phyloP scores from a whole-genome alignment of 768 basidiomycete species.

The Baorangia bicolor region DNA sequence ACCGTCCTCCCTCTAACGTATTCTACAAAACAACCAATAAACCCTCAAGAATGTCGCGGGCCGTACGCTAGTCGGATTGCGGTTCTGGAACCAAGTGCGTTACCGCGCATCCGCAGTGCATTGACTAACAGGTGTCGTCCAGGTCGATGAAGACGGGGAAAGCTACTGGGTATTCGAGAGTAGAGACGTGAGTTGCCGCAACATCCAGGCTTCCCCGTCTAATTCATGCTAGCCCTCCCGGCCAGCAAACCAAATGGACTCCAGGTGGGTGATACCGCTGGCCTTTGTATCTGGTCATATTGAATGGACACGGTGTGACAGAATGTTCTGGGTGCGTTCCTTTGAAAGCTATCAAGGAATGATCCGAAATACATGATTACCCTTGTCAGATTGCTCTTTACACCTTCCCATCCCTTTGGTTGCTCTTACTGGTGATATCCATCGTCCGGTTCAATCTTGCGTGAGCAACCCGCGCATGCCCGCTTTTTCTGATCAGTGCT shows the following conservation, averaged over 20 bases:
- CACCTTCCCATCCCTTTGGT: slow-evolving; percentile 86
- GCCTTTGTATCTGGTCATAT: slow-evolving; percentile 1
- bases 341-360: slow-evolving; percentile 5
- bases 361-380: slow-evolving; percentile 15
- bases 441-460: slow-evolving; percentile 84
- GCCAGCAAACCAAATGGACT: slow-evolving; percentile 85
- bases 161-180: slow-evolving; percentile 98
- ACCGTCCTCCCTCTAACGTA: not conserved
- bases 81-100: slow-evolving; percentile 94
- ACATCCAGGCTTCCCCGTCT: slow-evolving; percentile 4
- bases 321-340: slow-evolving; percentile 86
- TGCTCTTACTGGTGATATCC: slow-evolving; percentile 82
- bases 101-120: not conserved
- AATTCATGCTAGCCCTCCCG: slow-evolving; percentile 64
- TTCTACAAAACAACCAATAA: slow-evolving; percentile 1
- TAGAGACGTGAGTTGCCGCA: slow-evolving; percentile 68
- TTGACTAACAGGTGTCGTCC: slow-evolving; percentile 3
- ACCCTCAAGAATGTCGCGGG: slow-evolving; percentile 82
- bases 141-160: slow-evolving; percentile 97
- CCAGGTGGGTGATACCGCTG: slow-evolving; percentile 54
- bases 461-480: slow-evolving; percentile 45
- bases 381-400: slow-evolving; percentile 76
- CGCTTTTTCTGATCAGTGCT: slow-evolving; percentile 6
- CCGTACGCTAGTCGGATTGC: slow-evolving; percentile 86
- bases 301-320: slow-evolving; percentile 31